These are phyloP conservation scores for Priceomyces carsonii DNA, from an alignment of 805 yeast species.

Conservation along the genomic window DNA sequence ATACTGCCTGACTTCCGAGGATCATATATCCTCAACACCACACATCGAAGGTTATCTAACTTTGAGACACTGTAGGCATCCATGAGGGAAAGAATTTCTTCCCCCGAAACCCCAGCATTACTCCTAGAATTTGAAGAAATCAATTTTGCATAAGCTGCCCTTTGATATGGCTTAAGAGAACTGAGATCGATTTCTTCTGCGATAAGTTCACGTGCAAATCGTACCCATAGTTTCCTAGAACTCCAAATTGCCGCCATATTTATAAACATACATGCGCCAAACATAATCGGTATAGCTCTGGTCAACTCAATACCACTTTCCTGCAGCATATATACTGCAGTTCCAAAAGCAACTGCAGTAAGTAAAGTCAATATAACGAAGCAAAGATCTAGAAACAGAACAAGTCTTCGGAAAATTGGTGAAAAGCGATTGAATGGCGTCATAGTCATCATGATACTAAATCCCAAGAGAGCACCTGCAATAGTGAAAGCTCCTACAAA, in stretches of 20 bases:
- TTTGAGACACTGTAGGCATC: conserved; percentile 14
- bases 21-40: conserved; percentile 16
- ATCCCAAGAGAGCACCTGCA: conserved; percentile 5
- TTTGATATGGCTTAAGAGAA: conserved; percentile 13
- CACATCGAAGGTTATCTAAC: conserved; percentile 13
- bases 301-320: not conserved
- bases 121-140: conserved; percentile 16
- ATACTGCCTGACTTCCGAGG: conserved; percentile 7
- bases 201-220: conserved; percentile 9
- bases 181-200: conserved; percentile 16
- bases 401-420: conserved; percentile 4
- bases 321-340: conserved; percentile 5
- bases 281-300: conserved; percentile 1
- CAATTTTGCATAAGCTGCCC: conserved; percentile 18
- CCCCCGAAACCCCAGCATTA: conserved; percentile 19
- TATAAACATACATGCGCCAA: conserved; percentile 6
- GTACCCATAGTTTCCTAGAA: conserved; percentile 7
- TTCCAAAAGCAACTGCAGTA: conserved; percentile 7
- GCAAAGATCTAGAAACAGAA: conserved; percentile 8
- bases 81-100: conserved; percentile 17
- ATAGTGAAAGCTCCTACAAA: conserved; percentile 5
- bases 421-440: conserved; percentile 1
- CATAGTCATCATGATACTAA: conserved; percentile 4
- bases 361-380: conserved; percentile 6
- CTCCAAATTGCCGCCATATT: conserved; percentile 2